Evolutionary conservation across 139 green algal genomes (phyloP).

Genomic region (Deuterostichococcus epilithicus): DNA sequence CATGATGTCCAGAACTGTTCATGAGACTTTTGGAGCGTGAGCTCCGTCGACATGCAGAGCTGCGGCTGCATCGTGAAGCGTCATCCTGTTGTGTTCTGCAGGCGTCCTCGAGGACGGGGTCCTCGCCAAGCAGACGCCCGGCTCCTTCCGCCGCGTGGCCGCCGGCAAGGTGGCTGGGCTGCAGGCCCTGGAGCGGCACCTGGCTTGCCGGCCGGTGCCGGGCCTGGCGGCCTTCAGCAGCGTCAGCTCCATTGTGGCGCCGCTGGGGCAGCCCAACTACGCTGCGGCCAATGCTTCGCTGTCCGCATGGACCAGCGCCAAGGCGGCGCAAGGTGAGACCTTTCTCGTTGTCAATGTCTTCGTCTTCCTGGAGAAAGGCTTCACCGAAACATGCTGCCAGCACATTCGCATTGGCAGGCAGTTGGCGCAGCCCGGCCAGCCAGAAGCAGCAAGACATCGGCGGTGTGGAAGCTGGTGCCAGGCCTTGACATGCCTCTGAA

Average conservation of each 20-base stretch:
- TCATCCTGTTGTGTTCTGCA: constrained; percentile 54
- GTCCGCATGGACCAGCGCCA: constrained; percentile 30
- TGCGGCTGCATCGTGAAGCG: not conserved
- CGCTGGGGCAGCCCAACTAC: constrained; percentile 53
- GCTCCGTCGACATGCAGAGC: not conserved
- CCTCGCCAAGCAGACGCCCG: constrained; percentile 41
- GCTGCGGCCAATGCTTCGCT: constrained; percentile 58
- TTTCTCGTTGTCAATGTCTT: not conserved
- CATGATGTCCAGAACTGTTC: too few species aligned
- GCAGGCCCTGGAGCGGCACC: not conserved
- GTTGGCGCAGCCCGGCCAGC: too few species aligned
- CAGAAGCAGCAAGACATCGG: too few species aligned
- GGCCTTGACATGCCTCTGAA: too few species aligned
- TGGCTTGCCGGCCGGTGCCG: not conserved
- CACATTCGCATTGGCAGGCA: too few species aligned
- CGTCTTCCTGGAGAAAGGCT: not conserved
- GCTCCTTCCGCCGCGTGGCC: constrained; percentile 22
- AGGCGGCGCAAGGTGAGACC: constrained; percentile 22
- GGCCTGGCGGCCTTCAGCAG: constrained; percentile 38
- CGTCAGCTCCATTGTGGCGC: constrained; percentile 36
- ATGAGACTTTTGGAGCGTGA: too few species aligned
- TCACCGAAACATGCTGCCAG: too few species aligned
- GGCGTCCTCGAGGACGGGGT: constrained; percentile 68
- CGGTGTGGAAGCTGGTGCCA: too few species aligned
- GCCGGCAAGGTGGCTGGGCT: constrained; percentile 29